Conservation (phyloP, 2,329 filamentous ascomycete genomes). For the Neofusicoccum laricinum region DNA sequence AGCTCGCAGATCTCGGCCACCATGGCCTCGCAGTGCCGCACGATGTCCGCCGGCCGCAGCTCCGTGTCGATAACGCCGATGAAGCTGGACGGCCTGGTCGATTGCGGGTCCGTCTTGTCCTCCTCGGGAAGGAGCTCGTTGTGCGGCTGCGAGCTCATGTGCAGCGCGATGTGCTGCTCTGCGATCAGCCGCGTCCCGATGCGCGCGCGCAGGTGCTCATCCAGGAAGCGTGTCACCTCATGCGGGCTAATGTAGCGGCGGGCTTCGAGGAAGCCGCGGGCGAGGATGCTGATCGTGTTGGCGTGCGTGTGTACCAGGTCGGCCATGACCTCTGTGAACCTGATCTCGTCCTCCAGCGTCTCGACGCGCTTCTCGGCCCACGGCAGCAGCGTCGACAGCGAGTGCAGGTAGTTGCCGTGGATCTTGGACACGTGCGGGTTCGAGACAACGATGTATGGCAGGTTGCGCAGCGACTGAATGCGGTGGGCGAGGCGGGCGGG, state of each 20-base stretch:
- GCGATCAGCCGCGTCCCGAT: slow-evolving; percentile 93
- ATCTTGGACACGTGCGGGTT: slow-evolving; percentile 93
- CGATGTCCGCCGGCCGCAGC: slow-evolving; percentile 74
- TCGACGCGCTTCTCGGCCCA: slow-evolving; percentile 72
- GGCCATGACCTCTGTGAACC: slow-evolving; percentile 88
- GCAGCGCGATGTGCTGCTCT: slow-evolving; percentile 93
- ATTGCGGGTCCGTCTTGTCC: slow-evolving; percentile 40
- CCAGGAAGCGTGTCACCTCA: slow-evolving; percentile 88
- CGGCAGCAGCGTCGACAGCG: slow-evolving; percentile 82
- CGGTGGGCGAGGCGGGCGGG: slow-evolving; percentile 90
- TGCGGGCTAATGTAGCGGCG: slow-evolving; percentile 78
- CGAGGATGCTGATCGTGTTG: slow-evolving; percentile 91
- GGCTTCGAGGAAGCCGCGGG: slow-evolving; percentile 89
- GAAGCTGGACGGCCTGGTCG: slow-evolving; percentile 58
- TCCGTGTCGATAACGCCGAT: slow-evolving; percentile 95
- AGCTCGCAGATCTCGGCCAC: slow-evolving; percentile 96
- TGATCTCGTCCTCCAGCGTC: slow-evolving; percentile 80
- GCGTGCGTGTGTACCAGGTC: slow-evolving; percentile 93
- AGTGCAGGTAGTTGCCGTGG: slow-evolving; percentile 94
- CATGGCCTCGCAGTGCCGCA: slow-evolving; percentile 82
- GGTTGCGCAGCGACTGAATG: slow-evolving; percentile 86
- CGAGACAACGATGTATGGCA: slow-evolving; percentile 97
- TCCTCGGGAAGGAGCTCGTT: slow-evolving; percentile 48
- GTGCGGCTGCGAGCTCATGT: slow-evolving; percentile 71
- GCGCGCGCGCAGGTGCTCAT: slow-evolving; percentile 87